Evolutionary conservation across 805 yeast genomes (phyloP).

Genomic region (Hanseniaspora valbyensis): DNA sequence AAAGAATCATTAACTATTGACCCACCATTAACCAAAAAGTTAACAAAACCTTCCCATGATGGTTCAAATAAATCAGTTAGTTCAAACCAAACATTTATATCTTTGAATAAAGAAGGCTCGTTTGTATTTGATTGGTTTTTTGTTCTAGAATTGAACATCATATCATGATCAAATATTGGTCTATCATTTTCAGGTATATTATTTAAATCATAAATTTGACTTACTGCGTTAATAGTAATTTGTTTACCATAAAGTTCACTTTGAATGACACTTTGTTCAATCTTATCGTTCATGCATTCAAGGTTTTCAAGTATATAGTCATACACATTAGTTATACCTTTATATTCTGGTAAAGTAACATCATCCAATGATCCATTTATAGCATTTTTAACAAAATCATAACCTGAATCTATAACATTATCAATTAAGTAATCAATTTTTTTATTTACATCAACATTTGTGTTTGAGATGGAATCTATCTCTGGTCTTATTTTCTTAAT

Average conservation of each 20-base stretch:
- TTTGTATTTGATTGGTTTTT: not conserved
- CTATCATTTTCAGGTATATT: slow-evolving; percentile 52
- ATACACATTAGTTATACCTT: slow-evolving; percentile 52
- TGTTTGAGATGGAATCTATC: slow-evolving; percentile 42
- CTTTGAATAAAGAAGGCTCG: slow-evolving; percentile 33
- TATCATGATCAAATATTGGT: slow-evolving; percentile 52
- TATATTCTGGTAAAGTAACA: slow-evolving; percentile 36
- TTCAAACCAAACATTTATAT: slow-evolving; percentile 32
- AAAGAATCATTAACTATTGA: not conserved
- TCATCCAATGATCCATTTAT: slow-evolving; percentile 43
- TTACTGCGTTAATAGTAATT: slow-evolving; percentile 50
- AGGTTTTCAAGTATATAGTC: slow-evolving; percentile 65
- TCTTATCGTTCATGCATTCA: slow-evolving; percentile 49
- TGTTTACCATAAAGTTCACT: slow-evolving; percentile 63
- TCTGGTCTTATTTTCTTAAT: slow-evolving; percentile 53
- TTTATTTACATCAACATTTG: slow-evolving; percentile 47
- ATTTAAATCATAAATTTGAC: slow-evolving; percentile 52
- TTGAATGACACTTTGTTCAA: slow-evolving; percentile 49
- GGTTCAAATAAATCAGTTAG: slow-evolving; percentile 74
- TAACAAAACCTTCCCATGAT: slow-evolving; percentile 46
- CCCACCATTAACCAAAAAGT: slow-evolving; percentile 26
- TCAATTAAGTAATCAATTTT: slow-evolving; percentile 56
- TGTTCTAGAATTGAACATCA: slow-evolving; percentile 44
- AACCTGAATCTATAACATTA: slow-evolving; percentile 42
- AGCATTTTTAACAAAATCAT: slow-evolving; percentile 46